These are phyloP conservation scores for Coniochaeta pulveracea DNA, from an alignment of 2,329 filamentous ascomycete genomes.

Conservation along the genomic window DNA sequence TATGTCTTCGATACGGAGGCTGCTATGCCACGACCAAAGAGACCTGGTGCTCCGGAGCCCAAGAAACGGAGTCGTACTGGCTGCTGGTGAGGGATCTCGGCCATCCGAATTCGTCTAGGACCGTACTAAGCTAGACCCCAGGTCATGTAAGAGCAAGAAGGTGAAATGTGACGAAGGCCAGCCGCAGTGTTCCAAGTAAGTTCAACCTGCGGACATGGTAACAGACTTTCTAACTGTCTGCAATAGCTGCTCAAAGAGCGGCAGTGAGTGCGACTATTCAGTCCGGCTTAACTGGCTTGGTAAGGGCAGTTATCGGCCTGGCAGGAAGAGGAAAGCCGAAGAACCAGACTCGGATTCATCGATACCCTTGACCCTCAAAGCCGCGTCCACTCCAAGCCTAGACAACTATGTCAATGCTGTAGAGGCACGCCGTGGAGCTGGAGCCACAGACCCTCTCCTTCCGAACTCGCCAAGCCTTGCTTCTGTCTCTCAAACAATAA, in stretches of 20 bases:
- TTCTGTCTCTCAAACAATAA: no score
- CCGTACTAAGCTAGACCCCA: conserved; percentile 18
- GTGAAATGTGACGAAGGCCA: conserved; percentile 71
- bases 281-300: conserved; percentile 69
- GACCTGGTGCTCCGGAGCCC: conserved; percentile 49
- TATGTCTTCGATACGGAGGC: no score
- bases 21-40: conserved; percentile 55
- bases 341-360: neutral
- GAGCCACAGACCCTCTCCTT: no score
- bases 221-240: neutral
- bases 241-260: conserved; percentile 51
- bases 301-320: conserved; percentile 37
- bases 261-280: conserved; percentile 69
- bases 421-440: no score
- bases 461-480: no score
- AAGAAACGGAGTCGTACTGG: conserved; percentile 58
- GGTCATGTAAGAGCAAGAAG: conserved; percentile 68
- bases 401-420: no score
- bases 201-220: neutral
- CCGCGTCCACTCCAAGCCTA: no score
- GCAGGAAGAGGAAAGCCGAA: conserved; percentile 36
- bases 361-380: neutral
- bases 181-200: conserved; percentile 55
- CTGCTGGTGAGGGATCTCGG: conserved; percentile 43
- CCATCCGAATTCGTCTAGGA: neutral